Evolutionary conservation across 2,329 filamentous ascomycete genomes (phyloP), one percentile per base, ranked within the genome.

Genomic region (Neonectria faginata): DNA sequence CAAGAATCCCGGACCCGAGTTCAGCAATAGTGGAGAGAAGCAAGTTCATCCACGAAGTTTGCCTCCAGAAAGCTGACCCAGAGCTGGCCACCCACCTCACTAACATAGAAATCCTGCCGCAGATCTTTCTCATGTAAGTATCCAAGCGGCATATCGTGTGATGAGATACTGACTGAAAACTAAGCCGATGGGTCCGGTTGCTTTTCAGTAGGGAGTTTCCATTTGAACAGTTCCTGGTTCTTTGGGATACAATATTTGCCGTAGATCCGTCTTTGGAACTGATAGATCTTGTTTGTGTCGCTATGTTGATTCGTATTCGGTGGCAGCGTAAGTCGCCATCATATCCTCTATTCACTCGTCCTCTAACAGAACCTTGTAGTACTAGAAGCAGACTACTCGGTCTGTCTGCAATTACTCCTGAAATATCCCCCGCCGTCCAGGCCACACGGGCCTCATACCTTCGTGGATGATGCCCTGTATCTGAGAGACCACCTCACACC

Each of bases 171-270:
- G 29, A 65, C 33, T 64, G 16, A 25, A n/a, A 1, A 2, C 52
- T 16, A 45, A 94, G 92, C 68, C 93, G 96, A 62, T 99, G 96
- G 96, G 92, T 98, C 62, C 89, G 96, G 29, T 87, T 99, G 1
- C 81, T 99, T 0, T 98, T 98, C 75, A 94, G 95, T 53, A 88
- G 96, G 69, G 96, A 99, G 77, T 98, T 97, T 72, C 89, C 93
- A 0, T 97, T 98, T 66, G 89, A 94, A 58, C 89, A 97, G 66
- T 86, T 94, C 44, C 86, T 99, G 41, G 83, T 88, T 22, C 86
- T 99, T 60, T 99, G 96, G 96, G 96, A 99, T 79, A 87, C 90
- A 8, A 84, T 99, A 1, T 97, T 99, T 76, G 92, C 94, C 2
- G 89, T 97, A 73, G 94, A 97, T 72, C 86, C 95, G 8, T 86